Base-by-base conservation (phyloP, 1,284 basidiomycete species). In the Ganoderma resinaceum region DNA sequence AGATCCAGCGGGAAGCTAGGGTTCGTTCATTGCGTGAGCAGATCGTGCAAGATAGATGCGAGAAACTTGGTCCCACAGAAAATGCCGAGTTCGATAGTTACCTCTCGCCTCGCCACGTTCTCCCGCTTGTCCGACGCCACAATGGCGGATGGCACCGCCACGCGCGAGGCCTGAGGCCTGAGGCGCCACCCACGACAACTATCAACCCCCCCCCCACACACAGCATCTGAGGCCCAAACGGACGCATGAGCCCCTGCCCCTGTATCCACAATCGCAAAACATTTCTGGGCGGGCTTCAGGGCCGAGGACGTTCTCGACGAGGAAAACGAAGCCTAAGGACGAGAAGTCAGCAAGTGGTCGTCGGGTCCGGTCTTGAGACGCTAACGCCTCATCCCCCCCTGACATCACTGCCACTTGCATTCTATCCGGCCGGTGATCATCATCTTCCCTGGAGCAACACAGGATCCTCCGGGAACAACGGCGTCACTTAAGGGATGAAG, bases 401-500 rank as follows among this genome's bases (percentile, higher is more conserved):
- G 7, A 23, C 8, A 52, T 4, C 49, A 52, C 49, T 29, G 31
- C 55, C 55, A 33, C 33, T 20, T 35, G 55, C 31, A 57, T 35
- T 57, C 55, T 9, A 33, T 16, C 31, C 55, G 2, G 18, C 53
- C 46, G 65, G 8, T 40, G 38, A 53, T 53, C 52, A 53, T 53
- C 52, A 53, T 53, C 26, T 31, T 14, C 29, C 31, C 26, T 12
- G n/a, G 52, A n/a, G 26, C 26, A n/a, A 23, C 59, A 61, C 16
- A n/a, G 37, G 29, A 58, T 58, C 31, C 52, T 59, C n/a, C 61
- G 61, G 1, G 23, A 62, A 20, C 65, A 59, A 31, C 53, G 55
- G 12, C 61, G 65, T n/a, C 16, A n/a, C n/a, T n/a, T n/a, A 57
- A n/a, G 65, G 52, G 3, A 42, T 59, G 40, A 35, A 57, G 29